Conservation (phyloP, 352 stramenopile genomes). For the Globisporangium echinulatum region DNA sequence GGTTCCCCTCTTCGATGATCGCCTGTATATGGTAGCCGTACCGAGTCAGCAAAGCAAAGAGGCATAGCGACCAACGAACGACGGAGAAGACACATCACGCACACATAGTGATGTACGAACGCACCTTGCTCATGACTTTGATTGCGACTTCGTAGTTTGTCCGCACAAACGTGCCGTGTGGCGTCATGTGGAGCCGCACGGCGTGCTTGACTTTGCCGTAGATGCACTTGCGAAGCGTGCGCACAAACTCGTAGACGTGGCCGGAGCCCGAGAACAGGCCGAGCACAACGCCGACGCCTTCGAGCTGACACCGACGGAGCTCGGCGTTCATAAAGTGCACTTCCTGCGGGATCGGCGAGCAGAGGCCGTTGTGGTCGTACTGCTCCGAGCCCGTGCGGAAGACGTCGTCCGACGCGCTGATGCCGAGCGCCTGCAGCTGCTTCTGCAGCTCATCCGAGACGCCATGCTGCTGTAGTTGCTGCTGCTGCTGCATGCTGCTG, state of each 20-base stretch:
- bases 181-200: slow-evolving; percentile 71
- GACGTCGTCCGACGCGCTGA: slow-evolving; percentile 73
- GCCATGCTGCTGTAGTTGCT: slow-evolving; percentile 6
- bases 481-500: slow-evolving; percentile 18
- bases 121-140: slow-evolving; percentile 86
- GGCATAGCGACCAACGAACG: too few species aligned
- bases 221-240: slow-evolving; percentile 83
- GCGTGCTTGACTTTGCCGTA: slow-evolving; percentile 87
- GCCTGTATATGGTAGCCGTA: slow-evolving; percentile 23
- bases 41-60: not conserved
- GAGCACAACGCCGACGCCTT: slow-evolving; percentile 68
- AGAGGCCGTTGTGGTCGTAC: slow-evolving; percentile 73
- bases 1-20: slow-evolving; percentile 82
- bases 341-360: slow-evolving; percentile 79
- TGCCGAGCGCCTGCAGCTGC: slow-evolving; percentile 75
- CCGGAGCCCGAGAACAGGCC: slow-evolving; percentile 78
- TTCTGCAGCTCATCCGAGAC: slow-evolving; percentile 66
- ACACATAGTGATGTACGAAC: not conserved
- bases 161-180: slow-evolving; percentile 68
- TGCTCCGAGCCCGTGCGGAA: slow-evolving; percentile 75
- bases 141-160: slow-evolving; percentile 80
- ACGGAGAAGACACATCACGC: too few species aligned
- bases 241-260: slow-evolving; percentile 82
- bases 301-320: slow-evolving; percentile 65
- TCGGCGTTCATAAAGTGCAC: slow-evolving; percentile 85